Base-by-base conservation (phyloP, 345 rosid genomes). In the Xanthoceras sorbifolium region DNA sequence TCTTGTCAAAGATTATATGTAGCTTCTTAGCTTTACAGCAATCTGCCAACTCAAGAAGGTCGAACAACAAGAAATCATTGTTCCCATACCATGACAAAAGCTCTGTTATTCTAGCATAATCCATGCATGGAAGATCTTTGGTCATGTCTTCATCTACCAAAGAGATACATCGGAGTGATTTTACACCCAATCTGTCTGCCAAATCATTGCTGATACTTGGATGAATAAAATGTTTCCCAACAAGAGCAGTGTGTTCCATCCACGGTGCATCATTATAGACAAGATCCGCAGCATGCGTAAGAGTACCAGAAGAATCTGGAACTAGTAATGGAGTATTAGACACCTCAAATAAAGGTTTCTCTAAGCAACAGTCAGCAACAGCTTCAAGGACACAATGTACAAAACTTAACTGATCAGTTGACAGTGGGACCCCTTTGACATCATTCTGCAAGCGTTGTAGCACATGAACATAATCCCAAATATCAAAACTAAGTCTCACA, bases 241-340 rank as follows among this genome's bases (percentile, higher is more conserved):
- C 67, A 67, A 91, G 82, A 38, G 86, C 79, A 84, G 77, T 82
- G 72, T 78, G 84, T 82, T 94, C 97, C 69, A 94, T 94, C 98
- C 98, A 94, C n/a, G 97, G 98, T 73, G 98, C 98, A 83, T 94
- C 98, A 82, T 94, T 93, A 83, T 89, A 91, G 20, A 94, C 85
- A 77, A 94, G 93, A 81, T 94, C 90, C 68, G 85, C 84, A 28
- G 87, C 88, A 61, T 77, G 79, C 79, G 81, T 83, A 81, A 94
- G 83, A 82, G 85, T 61, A 76, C 97, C 97, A 75, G 81, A 83
- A 42, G 92, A 84, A 89, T 94, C 91, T 9, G 98, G 98, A 79
- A 89, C 84, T 76, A 92, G 78, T 76, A 94, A 70, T 77, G 84
- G 81, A 42, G 86, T 73, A 74, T 79, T 84, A 64, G 85, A 85